These are phyloP conservation scores for Cordia subcordata DNA, from an alignment of 257 asterid species.

Conservation along the genomic window DNA sequence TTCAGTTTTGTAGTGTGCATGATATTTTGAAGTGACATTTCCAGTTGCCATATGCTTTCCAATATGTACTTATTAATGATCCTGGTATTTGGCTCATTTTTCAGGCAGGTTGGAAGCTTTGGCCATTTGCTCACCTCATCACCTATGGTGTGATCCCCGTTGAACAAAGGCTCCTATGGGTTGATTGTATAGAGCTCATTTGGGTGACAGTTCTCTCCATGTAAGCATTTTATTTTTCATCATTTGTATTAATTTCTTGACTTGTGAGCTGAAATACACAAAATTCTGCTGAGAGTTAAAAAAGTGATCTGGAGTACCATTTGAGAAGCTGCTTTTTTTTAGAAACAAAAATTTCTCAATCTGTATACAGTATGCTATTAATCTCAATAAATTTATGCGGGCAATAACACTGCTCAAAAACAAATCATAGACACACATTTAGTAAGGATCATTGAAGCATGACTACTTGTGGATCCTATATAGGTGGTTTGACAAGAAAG, in stretches of 20 bases:
- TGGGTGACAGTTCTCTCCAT: constrained; percentile 53
- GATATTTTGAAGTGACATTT: neutral
- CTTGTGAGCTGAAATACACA: neutral
- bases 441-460: too few species aligned
- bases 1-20: neutral
- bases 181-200: constrained; percentile 46
- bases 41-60: neutral
- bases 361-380: too few species aligned
- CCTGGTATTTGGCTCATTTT: constrained; percentile 5
- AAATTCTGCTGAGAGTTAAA: too few species aligned
- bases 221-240: constrained; percentile 22
- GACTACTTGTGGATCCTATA: neutral
- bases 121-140: constrained; percentile 54
- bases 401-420: too few species aligned
- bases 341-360: too few species aligned
- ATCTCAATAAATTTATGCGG: too few species aligned
- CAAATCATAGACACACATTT: too few species aligned
- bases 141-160: constrained; percentile 47
- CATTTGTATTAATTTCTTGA: neutral
- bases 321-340: too few species aligned
- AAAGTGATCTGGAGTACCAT: too few species aligned
- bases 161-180: constrained; percentile 53
- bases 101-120: constrained; percentile 55
- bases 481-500: neutral
- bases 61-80: neutral